Evolutionary conservation across 2,329 filamentous ascomycete species (phyloP).

Genomic region (Scytalidium lignicola): DNA sequence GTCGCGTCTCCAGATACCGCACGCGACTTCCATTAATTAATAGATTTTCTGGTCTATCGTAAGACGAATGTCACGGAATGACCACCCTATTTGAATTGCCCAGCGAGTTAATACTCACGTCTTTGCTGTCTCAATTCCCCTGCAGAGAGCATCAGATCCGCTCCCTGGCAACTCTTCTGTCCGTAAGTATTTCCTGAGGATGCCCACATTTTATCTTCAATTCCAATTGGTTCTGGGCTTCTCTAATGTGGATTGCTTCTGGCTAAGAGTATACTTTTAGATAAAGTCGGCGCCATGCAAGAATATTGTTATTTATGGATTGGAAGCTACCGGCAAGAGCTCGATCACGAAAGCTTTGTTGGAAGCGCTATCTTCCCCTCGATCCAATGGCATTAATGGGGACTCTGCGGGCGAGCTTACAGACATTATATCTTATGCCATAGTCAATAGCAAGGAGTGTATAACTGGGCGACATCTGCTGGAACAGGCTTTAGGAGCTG

Average conservation of each 20-base stretch:
- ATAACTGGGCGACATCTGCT: constrained; percentile 74
- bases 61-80: constrained; percentile 22
- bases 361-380: constrained; percentile 33
- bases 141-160: constrained; percentile 55
- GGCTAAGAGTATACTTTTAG: constrained; percentile 8
- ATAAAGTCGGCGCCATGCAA: constrained; percentile 12
- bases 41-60: not conserved
- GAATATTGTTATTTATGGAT: constrained; percentile 76
- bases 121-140: constrained; percentile 45
- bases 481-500: constrained; percentile 61
- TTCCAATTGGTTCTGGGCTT: not conserved
- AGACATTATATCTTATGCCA: constrained; percentile 45
- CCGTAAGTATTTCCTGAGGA: constrained; percentile 34
- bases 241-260: constrained; percentile 17
- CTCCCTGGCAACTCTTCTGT: constrained; percentile 50
- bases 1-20: not conserved
- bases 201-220: not conserved
- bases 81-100: constrained; percentile 44
- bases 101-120: constrained; percentile 43
- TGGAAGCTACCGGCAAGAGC: constrained; percentile 83
- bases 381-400: constrained; percentile 52
- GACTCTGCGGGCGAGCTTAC: constrained; percentile 45
- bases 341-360: constrained; percentile 62
- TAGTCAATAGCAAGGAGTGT: constrained; percentile 68
- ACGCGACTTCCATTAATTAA: not conserved